Evolutionary conservation across 108 stramenopile genomes (phyloP).

Genomic region (Aureococcus anophagefferens): DNA sequence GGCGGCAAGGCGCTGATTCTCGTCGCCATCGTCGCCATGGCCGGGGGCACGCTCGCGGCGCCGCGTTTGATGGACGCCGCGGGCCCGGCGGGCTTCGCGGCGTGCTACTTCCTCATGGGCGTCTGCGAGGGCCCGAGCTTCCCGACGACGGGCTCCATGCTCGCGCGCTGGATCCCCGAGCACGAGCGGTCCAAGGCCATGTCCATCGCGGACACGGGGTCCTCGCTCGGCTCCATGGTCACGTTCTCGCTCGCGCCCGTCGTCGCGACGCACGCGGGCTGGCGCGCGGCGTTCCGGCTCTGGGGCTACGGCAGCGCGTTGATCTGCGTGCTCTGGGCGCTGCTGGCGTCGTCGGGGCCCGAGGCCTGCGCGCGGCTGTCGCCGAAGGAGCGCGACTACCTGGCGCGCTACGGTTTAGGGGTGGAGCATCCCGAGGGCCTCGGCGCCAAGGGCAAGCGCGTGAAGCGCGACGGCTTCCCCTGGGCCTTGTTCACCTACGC

Average conservation of each 20-base stretch:
- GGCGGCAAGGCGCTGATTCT: background rate
- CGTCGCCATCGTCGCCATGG: background rate
- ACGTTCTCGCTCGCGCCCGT: background rate
- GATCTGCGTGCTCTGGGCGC: background rate
- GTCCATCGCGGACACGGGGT: background rate
- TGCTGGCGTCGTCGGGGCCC: background rate
- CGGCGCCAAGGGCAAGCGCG: background rate
- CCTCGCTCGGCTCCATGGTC: background rate
- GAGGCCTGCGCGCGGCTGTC: no score
- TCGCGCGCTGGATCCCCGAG: background rate
- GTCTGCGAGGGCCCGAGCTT: background rate
- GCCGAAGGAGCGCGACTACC: no score
- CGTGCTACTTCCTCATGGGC: background rate
- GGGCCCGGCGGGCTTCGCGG: background rate
- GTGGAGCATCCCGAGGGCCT: no score
- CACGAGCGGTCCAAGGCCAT: background rate
- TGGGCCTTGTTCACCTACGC: background rate
- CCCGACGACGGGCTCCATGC: background rate
- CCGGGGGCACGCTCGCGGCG: background rate
- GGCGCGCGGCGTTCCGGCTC: background rate
- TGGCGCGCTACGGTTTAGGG: no score
- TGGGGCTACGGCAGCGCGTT: background rate
- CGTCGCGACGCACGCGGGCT: background rate
- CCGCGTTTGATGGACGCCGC: background rate
- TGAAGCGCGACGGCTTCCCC: no score